A percentile compares a stretch with the other conserved stretches of the same genome.
These are phyloP conservation scores for Talaromyces sp. DNA, from an alignment of 2,329 filamentous ascomycete species.

Conservation along the genomic window DNA sequence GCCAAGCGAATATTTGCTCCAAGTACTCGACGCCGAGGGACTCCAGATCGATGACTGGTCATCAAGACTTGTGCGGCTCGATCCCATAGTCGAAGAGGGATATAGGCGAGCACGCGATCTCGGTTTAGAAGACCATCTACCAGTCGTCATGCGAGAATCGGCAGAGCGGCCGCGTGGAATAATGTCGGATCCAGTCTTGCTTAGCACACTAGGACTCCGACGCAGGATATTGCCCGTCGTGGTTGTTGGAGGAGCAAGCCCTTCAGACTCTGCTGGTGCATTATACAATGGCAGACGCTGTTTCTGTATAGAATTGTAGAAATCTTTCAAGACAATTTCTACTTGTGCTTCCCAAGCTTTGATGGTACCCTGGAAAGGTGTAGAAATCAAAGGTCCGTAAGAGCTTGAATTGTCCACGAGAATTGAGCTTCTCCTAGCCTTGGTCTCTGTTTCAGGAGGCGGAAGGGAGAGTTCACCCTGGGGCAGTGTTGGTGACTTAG, in stretches of 20 bases:
- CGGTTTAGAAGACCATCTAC: conserved; percentile 80
- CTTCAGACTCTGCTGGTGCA: conserved; percentile 49
- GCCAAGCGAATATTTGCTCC: conserved; percentile 90
- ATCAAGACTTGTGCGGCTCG: conserved; percentile 90
- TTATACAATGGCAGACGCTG: conserved; percentile 84
- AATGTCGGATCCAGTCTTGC: conserved; percentile 82
- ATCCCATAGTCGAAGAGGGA: conserved; percentile 75
- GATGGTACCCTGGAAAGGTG: conserved; percentile 69
- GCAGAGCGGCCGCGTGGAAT: conserved; percentile 67
- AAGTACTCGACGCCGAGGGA: conserved; percentile 84
- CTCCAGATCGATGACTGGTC: conserved; percentile 89
- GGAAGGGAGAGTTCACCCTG: conserved; percentile 12
- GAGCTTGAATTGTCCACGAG: conserved; percentile 23
- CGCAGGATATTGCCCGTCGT: conserved; percentile 60
- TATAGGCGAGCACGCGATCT: conserved; percentile 75
- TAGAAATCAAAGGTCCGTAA: conserved; percentile 69
- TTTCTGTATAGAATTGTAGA: conserved; percentile 84
- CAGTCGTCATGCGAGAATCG: conserved; percentile 61
- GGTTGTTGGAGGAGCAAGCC: conserved; percentile 21
- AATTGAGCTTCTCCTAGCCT: conserved; percentile 14
- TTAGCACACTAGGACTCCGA: conserved; percentile 83
- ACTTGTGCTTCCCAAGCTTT: conserved; percentile 85
- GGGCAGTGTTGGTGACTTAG: conserved; percentile 20
- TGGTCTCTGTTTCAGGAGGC: conserved; percentile 15
- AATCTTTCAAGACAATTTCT: conserved; percentile 85